Base-by-base conservation (phyloP, 2,329 filamentous ascomycete species). In the Claviceps pazoutovae region DNA sequence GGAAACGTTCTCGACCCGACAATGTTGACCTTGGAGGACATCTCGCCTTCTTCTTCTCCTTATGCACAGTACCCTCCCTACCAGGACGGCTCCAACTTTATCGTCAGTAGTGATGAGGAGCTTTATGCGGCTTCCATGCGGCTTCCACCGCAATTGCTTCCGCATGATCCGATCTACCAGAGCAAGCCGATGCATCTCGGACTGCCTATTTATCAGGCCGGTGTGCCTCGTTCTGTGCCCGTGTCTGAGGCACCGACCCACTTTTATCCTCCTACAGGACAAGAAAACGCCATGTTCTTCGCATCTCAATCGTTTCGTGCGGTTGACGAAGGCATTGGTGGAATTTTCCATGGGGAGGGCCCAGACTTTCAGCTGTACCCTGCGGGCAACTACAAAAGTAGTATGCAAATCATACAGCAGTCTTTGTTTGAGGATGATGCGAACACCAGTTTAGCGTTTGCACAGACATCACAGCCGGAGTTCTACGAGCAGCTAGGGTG, bases 241-340 rank as follows among this genome's bases (percentile, higher is more conserved):
- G 56, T 55, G 17, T 7, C 54, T 7, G 48, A 59, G 44, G 54
- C 53, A 57, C 56, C 68, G 36, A 68, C 73, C 26, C 82, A 86
- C 55, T 76, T 88, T 55, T 88, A 84, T 3, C 83, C 84, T 8
- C 83, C 84, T 8, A 73, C 74, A 51, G 84, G 82, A 5, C 83
- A 87, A 59, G 75, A 77, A 38, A 82, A 84, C 54, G 70, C 80
- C 1, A 85, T 86, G 69, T 74, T 88, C 36, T 84, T 75, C 66
- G 84, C 84, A 9, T 81, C 84, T 47, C 74, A 74, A 43, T 82
- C 82, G 0, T 65, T 80, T 54, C 70, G 71, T 17, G 76, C 79
- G 23, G 72, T 80, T 26, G 84, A 88, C 54, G 83, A 88, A 59
- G 76, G 75, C 41, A 85, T 81, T 58, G 76, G 79, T 42, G 81